Conservation (phyloP, 2,329 filamentous ascomycete species). For the Ceratocystis destructans region DNA sequence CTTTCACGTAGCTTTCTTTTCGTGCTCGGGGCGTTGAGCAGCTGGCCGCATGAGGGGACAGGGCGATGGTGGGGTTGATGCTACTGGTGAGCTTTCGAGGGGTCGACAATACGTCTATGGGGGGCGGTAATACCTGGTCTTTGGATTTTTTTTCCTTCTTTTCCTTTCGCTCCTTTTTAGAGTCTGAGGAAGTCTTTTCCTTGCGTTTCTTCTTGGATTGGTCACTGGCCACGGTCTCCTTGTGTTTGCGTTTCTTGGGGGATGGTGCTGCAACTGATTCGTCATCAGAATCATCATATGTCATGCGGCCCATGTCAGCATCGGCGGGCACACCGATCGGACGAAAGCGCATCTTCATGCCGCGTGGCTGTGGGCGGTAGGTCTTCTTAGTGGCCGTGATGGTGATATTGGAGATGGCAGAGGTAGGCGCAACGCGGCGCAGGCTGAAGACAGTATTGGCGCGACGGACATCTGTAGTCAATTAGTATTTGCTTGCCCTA, state of each 20-base stretch:
- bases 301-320: constrained; percentile 22
- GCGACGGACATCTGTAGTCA: constrained; percentile 10
- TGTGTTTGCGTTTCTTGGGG: constrained; percentile 19
- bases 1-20: background rate
- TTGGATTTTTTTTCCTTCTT: constrained; percentile 18
- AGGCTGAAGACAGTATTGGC: constrained; percentile 15
- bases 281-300: constrained; percentile 17
- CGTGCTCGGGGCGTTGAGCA: background rate
- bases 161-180: constrained; percentile 17
- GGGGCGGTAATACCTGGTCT: constrained; percentile 15
- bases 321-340: constrained; percentile 49
- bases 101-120: background rate
- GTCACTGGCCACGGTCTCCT: constrained; percentile 6
- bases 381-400: constrained; percentile 25
- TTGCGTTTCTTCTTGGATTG: constrained; percentile 19
- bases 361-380: constrained; percentile 51
- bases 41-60: background rate
- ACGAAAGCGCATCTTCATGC: constrained; percentile 51
- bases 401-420: constrained; percentile 6
- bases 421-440: constrained; percentile 13
- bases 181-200: constrained; percentile 13
- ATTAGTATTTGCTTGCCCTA: background rate
- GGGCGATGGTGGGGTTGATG: background rate
- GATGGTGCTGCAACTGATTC: constrained; percentile 9
- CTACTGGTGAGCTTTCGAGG: background rate